Evolutionary conservation across 148 eudicot genomes (phyloP).

Genomic region (Cornus kousa): DNA sequence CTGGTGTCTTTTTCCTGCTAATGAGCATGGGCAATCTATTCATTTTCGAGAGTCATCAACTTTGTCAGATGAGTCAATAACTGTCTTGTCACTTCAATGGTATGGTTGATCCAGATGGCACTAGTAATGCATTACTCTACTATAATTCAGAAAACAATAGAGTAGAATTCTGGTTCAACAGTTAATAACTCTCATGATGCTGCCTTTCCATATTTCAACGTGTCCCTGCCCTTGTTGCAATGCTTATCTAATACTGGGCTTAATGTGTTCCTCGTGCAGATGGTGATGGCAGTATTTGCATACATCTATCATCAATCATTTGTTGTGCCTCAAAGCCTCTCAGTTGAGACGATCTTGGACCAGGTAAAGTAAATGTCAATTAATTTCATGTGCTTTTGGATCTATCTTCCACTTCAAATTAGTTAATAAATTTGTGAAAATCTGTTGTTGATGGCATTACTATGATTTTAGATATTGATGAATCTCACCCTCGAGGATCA

Average conservation of each 20-base stretch:
- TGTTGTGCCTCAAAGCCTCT: conserved; percentile 47
- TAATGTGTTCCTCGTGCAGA: conserved; percentile 33
- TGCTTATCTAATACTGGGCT: neutral
- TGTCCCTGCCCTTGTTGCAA: neutral
- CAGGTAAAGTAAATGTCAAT: conserved; percentile 37
- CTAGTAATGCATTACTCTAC: too few species aligned
- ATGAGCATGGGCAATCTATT: too few species aligned
- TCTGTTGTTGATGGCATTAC: neutral
- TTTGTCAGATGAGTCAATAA: too few species aligned
- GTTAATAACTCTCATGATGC: too few species aligned
- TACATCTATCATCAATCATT: conserved; percentile 80
- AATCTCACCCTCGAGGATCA: conserved; percentile 57
- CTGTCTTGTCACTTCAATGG: too few species aligned
- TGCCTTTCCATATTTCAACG: too few species aligned
- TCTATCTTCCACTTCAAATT: neutral
- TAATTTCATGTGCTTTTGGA: neutral
- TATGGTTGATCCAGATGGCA: too few species aligned
- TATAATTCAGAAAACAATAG: too few species aligned
- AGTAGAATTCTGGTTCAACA: too few species aligned
- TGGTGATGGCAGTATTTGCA: conserved; percentile 90
- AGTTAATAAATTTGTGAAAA: neutral
- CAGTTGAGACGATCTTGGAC: conserved; percentile 62
- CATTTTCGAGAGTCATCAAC: too few species aligned
- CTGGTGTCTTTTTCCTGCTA: too few species aligned
- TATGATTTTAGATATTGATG: conserved; percentile 39